Conservation (phyloP, 768 basidiomycete genomes). For the Suillus decipiens region DNA sequence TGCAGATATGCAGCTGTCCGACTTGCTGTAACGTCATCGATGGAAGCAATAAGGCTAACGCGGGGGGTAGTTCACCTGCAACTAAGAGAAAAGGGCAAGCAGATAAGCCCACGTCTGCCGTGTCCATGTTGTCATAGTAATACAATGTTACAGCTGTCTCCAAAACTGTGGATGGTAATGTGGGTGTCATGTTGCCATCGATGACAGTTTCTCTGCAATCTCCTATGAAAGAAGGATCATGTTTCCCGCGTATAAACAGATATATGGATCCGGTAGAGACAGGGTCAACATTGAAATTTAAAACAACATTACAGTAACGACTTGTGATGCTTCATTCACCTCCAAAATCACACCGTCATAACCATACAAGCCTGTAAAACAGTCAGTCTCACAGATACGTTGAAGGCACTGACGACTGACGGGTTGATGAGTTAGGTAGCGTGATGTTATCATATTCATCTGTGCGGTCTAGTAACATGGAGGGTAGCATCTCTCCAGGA, state of each 20-base stretch:
- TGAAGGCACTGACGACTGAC: conserved; percentile 43
- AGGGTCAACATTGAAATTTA: conserved; percentile 28
- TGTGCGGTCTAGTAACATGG: conserved; percentile 79
- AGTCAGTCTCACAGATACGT: neutral
- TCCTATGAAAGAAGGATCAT: neutral
- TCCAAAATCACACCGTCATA: conserved; percentile 84
- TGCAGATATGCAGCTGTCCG: neutral
- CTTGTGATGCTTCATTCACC: conserved; percentile 75
- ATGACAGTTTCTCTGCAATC: neutral
- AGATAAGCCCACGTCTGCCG: neutral
- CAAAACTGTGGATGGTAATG: too few species aligned
- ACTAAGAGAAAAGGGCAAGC: neutral
- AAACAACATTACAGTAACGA: conserved; percentile 72
- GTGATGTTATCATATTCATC: conserved; percentile 74
- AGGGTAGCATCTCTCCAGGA: conserved; percentile 72
- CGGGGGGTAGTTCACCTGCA: too few species aligned
- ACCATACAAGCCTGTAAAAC: conserved; percentile 49
- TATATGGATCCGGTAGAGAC: conserved; percentile 1
- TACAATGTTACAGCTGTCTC: too few species aligned
- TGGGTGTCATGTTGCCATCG: neutral
- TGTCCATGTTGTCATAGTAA: neutral
- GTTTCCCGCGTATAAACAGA: neutral
- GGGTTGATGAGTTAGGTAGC: conserved; percentile 64
- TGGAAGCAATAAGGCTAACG: too few species aligned
- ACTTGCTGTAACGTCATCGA: neutral